Percentiles rank a stretch among this genome's conserved stretches.
Evolutionary conservation across 192 early-diverging fungal genomes (phyloP).

Genomic region (Umbelopsis isabellina): DNA sequence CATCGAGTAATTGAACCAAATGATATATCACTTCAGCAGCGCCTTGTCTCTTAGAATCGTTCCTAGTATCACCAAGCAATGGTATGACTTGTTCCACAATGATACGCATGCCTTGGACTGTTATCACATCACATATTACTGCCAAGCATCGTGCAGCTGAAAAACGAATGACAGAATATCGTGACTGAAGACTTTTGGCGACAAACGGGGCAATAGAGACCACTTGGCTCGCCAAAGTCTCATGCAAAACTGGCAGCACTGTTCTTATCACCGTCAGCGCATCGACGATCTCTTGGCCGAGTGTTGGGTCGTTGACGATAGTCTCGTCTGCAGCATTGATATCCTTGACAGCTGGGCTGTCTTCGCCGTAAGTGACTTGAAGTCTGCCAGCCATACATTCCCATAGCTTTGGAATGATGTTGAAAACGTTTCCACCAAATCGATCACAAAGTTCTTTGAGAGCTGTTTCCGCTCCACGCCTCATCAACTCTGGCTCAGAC

Average conservation of each 20-base stretch:
- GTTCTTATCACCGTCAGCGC: constrained; percentile 72
- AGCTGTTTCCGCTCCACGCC: constrained; percentile 68
- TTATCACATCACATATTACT: constrained; percentile 67
- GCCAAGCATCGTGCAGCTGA: constrained; percentile 81
- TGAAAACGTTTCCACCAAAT: constrained; percentile 71
- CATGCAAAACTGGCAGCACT: constrained; percentile 66
- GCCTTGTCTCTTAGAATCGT: constrained; percentile 79
- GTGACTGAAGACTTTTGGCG: constrained; percentile 63
- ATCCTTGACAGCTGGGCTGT: constrained; percentile 29
- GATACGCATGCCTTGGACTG: constrained; percentile 73
- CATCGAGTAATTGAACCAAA: constrained; percentile 76
- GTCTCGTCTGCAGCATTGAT: constrained; percentile 30
- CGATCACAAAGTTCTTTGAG: constrained; percentile 63
- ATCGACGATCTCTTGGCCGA: constrained; percentile 77
- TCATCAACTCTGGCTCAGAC: constrained; percentile 59
- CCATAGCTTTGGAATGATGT: constrained; percentile 74
- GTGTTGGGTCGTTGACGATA: constrained; percentile 16
- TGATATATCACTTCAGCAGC: constrained; percentile 83
- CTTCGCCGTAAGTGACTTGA: constrained; percentile 41
- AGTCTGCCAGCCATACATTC: constrained; percentile 55
- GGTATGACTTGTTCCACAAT: constrained; percentile 82
- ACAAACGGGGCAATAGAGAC: constrained; percentile 66
- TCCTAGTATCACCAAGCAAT: constrained; percentile 71
- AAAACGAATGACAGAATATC: constrained; percentile 75
- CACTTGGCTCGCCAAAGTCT: constrained; percentile 46